Evolutionary conservation across 2,329 filamentous ascomycete genomes (phyloP).

Genomic region (Rhynchosporium secalis): DNA sequence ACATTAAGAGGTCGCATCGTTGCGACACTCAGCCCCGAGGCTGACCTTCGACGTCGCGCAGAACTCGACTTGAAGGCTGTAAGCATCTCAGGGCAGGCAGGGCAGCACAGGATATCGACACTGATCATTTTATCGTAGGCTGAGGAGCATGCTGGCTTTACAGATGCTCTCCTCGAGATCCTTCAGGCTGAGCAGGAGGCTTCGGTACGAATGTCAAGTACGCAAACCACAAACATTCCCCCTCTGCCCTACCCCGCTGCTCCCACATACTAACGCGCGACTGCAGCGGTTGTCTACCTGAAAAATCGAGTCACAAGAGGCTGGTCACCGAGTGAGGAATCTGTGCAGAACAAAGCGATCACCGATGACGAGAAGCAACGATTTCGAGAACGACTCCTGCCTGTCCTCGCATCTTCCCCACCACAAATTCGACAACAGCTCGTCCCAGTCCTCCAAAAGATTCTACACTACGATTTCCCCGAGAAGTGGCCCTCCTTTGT

Average conservation of each 20-base stretch:
- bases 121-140: constrained; percentile 56
- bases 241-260: constrained; percentile 32
- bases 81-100: constrained; percentile 39
- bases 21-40: constrained; percentile 72
- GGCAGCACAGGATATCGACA: constrained; percentile 1
- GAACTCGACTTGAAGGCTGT: constrained; percentile 83
- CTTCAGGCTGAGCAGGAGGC: constrained; percentile 84
- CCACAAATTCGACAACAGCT: constrained; percentile 87
- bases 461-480: constrained; percentile 94
- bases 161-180: constrained; percentile 86
- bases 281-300: constrained; percentile 87
- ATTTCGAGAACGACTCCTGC: constrained; percentile 85
- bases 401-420: constrained; percentile 78
- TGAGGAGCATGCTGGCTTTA: constrained; percentile 86
- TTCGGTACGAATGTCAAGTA: constrained; percentile 86
- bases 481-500: constrained; percentile 92
- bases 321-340: constrained; percentile 79
- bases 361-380: constrained; percentile 85
- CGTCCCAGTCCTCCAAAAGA: constrained; percentile 91
- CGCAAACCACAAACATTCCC: constrained; percentile 41
- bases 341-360: constrained; percentile 66
- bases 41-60: constrained; percentile 72
- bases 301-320: constrained; percentile 96
- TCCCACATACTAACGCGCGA: constrained; percentile 37
- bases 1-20: constrained; percentile 75